phyloP scores from a whole-genome alignment of 2,329 filamentous ascomycete genomes.

The Tolypocladium album region DNA sequence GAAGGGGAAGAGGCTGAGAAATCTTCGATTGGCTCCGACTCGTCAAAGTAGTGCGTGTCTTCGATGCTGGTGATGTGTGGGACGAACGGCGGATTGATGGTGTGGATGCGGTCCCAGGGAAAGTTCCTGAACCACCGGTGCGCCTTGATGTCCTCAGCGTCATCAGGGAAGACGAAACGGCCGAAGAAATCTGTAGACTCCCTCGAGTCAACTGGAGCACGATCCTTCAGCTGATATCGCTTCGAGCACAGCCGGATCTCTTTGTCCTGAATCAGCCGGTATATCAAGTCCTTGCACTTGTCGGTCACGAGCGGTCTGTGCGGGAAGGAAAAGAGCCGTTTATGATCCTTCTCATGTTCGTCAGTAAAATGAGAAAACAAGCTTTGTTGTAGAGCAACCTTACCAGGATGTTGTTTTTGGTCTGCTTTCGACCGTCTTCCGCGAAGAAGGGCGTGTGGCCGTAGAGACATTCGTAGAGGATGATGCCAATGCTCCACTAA shows the following conservation, averaged over 20 bases:
- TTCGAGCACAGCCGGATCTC: constrained; percentile 65
- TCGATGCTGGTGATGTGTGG: constrained; percentile 58
- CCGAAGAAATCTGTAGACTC: constrained; percentile 15
- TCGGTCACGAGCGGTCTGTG: constrained; percentile 51
- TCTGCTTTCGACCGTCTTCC: constrained; percentile 66
- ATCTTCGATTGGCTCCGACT: constrained; percentile 62
- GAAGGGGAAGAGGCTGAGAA: constrained; percentile 39
- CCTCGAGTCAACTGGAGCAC: constrained; percentile 11
- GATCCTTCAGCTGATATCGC: constrained; percentile 61
- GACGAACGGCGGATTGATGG: constrained; percentile 64
- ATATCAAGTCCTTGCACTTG: constrained; percentile 69
- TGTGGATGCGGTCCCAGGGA: constrained; percentile 66
- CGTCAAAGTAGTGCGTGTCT: constrained; percentile 85
- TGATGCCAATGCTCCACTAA: constrained; percentile 94
- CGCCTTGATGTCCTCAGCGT: constrained; percentile 79
- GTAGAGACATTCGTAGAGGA: constrained; percentile 89
- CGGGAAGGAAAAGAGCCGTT: constrained; percentile 61
- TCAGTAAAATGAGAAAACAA: not conserved
- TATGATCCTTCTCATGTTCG: constrained; percentile 48
- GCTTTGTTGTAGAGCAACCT: constrained; percentile 16
- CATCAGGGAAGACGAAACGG: constrained; percentile 68
- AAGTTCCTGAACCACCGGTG: constrained; percentile 80
- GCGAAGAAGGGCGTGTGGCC: constrained; percentile 84
- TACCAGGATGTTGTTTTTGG: constrained; percentile 76
- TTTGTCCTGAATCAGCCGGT: constrained; percentile 60